phyloP scores from a whole-genome alignment of 2,329 filamentous ascomycete genomes.

The Lachnellula subtilissima region DNA sequence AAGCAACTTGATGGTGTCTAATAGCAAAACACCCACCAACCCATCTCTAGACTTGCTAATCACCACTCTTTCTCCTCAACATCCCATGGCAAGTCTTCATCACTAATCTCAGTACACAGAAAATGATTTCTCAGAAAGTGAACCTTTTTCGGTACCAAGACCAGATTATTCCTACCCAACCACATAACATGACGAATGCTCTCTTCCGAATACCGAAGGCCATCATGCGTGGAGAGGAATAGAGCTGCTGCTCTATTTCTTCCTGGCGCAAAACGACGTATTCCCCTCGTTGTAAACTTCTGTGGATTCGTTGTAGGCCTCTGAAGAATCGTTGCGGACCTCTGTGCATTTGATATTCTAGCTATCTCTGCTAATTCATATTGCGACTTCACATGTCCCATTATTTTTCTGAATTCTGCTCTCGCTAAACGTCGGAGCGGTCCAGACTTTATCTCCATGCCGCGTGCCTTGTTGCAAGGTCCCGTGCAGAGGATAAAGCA shows the following conservation, averaged over 20 bases:
- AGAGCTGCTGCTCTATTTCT: too few relatives aligned
- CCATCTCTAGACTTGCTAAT: conserved; percentile 6
- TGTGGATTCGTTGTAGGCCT: too few relatives aligned
- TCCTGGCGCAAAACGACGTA: too few relatives aligned
- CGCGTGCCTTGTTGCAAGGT: not conserved
- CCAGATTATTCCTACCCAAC: not conserved
- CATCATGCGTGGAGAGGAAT: not conserved
- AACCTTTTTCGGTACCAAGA: not conserved
- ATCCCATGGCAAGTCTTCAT: conserved; percentile 14
- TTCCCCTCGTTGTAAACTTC: too few relatives aligned
- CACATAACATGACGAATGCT: not conserved
- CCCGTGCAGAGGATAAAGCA: not conserved
- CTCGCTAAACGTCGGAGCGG: not conserved
- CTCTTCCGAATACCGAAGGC: not conserved
- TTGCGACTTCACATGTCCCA: too few relatives aligned
- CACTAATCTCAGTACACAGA: conserved; percentile 4
- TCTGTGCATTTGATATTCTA: too few relatives aligned
- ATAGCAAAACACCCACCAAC: not conserved
- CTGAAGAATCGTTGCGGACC: too few relatives aligned
- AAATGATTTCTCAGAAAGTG: conserved; percentile 1
- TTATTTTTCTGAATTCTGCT: not conserved
- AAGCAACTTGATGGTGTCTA: not conserved
- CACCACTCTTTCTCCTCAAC: conserved; percentile 7
- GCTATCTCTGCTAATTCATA: too few relatives aligned
- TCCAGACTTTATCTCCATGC: not conserved